phyloP scores from a whole-genome alignment of 768 basidiomycete genomes.

The Chalciporus chontae region DNA sequence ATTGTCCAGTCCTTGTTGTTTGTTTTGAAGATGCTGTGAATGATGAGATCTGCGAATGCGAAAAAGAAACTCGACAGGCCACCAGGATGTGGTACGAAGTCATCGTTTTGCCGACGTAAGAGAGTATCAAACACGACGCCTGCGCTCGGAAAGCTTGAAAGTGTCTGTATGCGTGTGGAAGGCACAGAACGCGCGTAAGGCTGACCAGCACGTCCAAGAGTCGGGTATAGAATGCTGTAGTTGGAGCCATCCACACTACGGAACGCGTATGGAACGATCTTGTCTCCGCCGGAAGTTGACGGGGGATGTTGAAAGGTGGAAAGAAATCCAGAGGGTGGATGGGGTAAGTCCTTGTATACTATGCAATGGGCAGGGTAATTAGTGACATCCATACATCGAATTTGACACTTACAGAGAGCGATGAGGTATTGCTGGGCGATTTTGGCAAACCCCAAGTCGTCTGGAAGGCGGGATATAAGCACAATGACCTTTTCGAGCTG shows the following conservation, averaged over 20 bases:
- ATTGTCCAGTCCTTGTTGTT: slow-evolving; percentile 43
- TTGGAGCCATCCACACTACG: slow-evolving; percentile 60
- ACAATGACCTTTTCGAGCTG: slow-evolving; percentile 63
- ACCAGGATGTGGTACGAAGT: slow-evolving; percentile 54
- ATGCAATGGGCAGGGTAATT: neutral
- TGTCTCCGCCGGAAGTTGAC: neutral
- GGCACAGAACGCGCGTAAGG: slow-evolving; percentile 71
- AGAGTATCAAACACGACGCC: slow-evolving; percentile 70
- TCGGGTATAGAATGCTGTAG: slow-evolving; percentile 53
- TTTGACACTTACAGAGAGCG: slow-evolving; percentile 49
- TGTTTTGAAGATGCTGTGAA: slow-evolving; percentile 70
- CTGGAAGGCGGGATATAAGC: slow-evolving; percentile 52
- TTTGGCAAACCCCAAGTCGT: slow-evolving; percentile 26
- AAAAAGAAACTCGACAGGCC: slow-evolving; percentile 76
- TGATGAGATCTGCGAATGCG: slow-evolving; percentile 74
- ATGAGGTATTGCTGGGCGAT: slow-evolving; percentile 51
- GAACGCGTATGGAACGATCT: slow-evolving; percentile 44
- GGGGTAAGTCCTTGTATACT: slow-evolving; percentile 82
- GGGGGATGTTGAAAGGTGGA: slow-evolving; percentile 12
- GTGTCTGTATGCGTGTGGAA: slow-evolving; percentile 39
- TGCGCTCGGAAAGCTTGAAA: slow-evolving; percentile 56
- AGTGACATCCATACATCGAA: neutral
- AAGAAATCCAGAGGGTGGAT: slow-evolving; percentile 61
- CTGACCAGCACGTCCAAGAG: slow-evolving; percentile 54
- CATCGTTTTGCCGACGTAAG: slow-evolving; percentile 35